Conservation (phyloP, 1,284 basidiomycete species). For the Ceratorhiza oryzae-sativae region DNA sequence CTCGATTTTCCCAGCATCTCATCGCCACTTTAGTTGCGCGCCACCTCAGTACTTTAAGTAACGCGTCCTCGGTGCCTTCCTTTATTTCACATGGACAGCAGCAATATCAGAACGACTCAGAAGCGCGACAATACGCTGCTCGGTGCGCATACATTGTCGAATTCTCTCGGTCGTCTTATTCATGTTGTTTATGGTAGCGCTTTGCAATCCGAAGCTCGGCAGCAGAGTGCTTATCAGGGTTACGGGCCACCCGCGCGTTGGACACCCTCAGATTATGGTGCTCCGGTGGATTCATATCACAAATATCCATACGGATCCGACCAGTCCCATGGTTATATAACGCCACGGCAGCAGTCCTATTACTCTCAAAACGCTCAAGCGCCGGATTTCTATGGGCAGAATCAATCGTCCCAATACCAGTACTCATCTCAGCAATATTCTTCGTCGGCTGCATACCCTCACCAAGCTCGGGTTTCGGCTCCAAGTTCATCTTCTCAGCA, state of each 20-base stretch:
- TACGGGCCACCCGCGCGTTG: slow-evolving; percentile 31
- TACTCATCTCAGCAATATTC: slow-evolving; percentile 30
- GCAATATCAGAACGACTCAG: slow-evolving; percentile 32
- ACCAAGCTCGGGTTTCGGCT: slow-evolving; percentile 1
- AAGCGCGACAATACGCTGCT: slow-evolving; percentile 35
- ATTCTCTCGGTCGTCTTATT: not conserved
- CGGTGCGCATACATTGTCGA: slow-evolving; percentile 38
- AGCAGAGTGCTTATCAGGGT: slow-evolving; percentile 30
- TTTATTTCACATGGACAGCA: slow-evolving; percentile 41
- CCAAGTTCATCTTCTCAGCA: slow-evolving; percentile 28
- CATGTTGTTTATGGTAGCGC: slow-evolving; percentile 11
- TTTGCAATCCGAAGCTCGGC: slow-evolving; percentile 27
- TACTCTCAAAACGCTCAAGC: slow-evolving; percentile 13
- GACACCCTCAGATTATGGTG: slow-evolving; percentile 18
- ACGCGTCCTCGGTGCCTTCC: slow-evolving; percentile 41
- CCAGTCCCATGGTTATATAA: not conserved
- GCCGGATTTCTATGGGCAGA: slow-evolving; percentile 9
- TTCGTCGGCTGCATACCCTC: slow-evolving; percentile 22
- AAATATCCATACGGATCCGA: slow-evolving; percentile 8
- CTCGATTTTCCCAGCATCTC: slow-evolving; percentile 7
- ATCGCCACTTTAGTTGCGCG: slow-evolving; percentile 40
- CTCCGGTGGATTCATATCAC: slow-evolving; percentile 11
- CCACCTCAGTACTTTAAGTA: slow-evolving; percentile 39
- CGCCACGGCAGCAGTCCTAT: slow-evolving; percentile 14
- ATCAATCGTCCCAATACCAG: slow-evolving; percentile 32